These are phyloP conservation scores for Aureobasidium sp. DNA, from an alignment of 2,329 filamentous ascomycete genomes.

Conservation along the genomic window DNA sequence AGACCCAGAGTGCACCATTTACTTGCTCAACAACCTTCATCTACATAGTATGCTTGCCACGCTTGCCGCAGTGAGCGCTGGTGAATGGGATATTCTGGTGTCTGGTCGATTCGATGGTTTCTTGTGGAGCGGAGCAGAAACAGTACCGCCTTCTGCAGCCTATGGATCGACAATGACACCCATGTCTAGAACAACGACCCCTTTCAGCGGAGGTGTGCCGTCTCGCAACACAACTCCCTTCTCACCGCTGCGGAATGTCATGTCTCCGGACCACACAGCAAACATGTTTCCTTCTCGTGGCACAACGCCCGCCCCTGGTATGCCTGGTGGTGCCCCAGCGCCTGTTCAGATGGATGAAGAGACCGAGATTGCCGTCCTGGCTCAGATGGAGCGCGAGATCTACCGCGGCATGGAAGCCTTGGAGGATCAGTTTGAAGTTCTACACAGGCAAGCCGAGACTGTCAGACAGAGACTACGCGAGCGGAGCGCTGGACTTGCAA, in stretches of 20 bases:
- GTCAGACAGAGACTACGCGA: constrained; percentile 73
- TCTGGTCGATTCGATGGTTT: constrained; percentile 95
- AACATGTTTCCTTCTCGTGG: constrained; percentile 25
- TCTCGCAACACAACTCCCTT: constrained; percentile 43
- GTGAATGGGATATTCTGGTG: constrained; percentile 94
- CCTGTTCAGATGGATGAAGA: constrained; percentile 89
- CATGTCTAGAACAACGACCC: constrained; percentile 38
- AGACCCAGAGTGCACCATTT: constrained; percentile 78
- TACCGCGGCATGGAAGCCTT: constrained; percentile 89
- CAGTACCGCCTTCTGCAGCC: constrained; percentile 25
- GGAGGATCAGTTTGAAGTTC: constrained; percentile 84
- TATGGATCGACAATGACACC: constrained; percentile 29
- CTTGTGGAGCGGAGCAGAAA: constrained; percentile 82
- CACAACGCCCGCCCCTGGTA: constrained; percentile 22
- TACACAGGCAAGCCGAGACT: constrained; percentile 77
- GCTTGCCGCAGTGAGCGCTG: constrained; percentile 74
- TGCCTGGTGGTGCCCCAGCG: constrained; percentile 33
- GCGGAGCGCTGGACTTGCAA: constrained; percentile 67
- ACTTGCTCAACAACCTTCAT: constrained; percentile 70
- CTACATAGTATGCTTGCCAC: constrained; percentile 84
- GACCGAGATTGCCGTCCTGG: constrained; percentile 79
- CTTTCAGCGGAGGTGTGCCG: constrained; percentile 45
- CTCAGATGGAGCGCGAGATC: constrained; percentile 87
- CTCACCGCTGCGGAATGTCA: constrained; percentile 21
- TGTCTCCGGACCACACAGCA: constrained; percentile 15